Evolutionary conservation across 805 yeast genomes (phyloP).

Genomic region (Lipomyces kockii): DNA sequence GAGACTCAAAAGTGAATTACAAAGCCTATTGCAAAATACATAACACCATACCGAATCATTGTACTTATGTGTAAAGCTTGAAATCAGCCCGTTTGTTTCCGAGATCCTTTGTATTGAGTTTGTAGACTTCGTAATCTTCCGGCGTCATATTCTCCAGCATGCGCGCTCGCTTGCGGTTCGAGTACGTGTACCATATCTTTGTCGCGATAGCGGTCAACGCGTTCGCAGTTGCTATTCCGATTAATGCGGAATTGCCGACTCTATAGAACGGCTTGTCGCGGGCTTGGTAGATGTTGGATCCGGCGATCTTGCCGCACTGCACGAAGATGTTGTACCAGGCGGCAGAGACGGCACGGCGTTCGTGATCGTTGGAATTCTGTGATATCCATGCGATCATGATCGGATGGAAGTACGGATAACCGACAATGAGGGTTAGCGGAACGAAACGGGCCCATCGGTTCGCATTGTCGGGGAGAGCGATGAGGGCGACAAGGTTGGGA

Average conservation of each 20-base stretch:
- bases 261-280: constrained; percentile 65
- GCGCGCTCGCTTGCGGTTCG: constrained; percentile 47
- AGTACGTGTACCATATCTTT: constrained; percentile 43
- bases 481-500: constrained; percentile 40
- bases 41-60: no score
- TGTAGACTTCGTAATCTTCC: constrained; percentile 57
- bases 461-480: constrained; percentile 20
- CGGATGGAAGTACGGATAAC: constrained; percentile 57
- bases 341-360: constrained; percentile 65
- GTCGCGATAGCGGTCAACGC: constrained; percentile 36
- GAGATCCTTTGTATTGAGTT: constrained; percentile 51
- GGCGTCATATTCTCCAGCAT: constrained; percentile 57
- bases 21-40: no score
- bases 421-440: constrained; percentile 44
- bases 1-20: no score
- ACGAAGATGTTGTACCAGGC: constrained; percentile 68
- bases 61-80: constrained; percentile 18
- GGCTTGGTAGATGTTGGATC: constrained; percentile 60
- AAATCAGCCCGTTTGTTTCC: constrained; percentile 67
- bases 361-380: constrained; percentile 62
- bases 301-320: constrained; percentile 61
- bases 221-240: constrained; percentile 38
- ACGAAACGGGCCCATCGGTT: constrained; percentile 35
- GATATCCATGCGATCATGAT: constrained; percentile 65
- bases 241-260: constrained; percentile 55